These are phyloP conservation scores for Hura crepitans DNA, from an alignment of 441 rosid genomes.

Conservation along the genomic window DNA sequence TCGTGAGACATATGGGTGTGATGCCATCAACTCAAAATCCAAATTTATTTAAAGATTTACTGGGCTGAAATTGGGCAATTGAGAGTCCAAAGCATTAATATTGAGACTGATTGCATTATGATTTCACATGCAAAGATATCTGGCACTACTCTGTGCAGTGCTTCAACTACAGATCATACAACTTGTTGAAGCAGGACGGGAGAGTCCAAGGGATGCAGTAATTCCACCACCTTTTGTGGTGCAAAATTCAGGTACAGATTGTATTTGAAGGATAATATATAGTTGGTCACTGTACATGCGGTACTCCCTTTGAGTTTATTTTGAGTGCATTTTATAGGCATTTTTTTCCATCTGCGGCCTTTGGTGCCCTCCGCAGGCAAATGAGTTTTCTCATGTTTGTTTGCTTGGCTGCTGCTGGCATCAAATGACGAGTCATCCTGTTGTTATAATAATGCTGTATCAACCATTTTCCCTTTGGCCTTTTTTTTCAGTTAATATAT, in stretches of 20 bases:
- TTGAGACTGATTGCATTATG: constrained; percentile 13
- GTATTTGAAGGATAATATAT: constrained; percentile 23
- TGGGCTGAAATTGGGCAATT: constrained; percentile 39
- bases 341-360: constrained; percentile 6
- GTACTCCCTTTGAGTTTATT: constrained; percentile 5
- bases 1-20: constrained; percentile 94
- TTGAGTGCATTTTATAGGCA: constrained; percentile 6
- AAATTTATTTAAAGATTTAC: constrained; percentile 78
- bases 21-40: constrained; percentile 85
- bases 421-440: constrained; percentile 10
- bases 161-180: background rate
- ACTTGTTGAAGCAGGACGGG: constrained; percentile 1
- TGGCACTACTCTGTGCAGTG: background rate
- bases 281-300: constrained; percentile 12
- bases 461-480: background rate
- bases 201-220: constrained; percentile 4
- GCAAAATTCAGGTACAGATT: constrained; percentile 25
- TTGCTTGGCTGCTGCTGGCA: constrained; percentile 12
- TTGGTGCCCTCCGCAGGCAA: background rate
- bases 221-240: constrained; percentile 9
- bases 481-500: background rate
- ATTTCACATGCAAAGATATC: constrained; percentile 8
- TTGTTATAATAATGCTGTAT: constrained; percentile 19
- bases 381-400: constrained; percentile 9
- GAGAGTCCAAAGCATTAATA: background rate